Evolutionary conservation across 176 grass and related monocot genomes (phyloP).

Genomic region (Carex myosuroides): DNA sequence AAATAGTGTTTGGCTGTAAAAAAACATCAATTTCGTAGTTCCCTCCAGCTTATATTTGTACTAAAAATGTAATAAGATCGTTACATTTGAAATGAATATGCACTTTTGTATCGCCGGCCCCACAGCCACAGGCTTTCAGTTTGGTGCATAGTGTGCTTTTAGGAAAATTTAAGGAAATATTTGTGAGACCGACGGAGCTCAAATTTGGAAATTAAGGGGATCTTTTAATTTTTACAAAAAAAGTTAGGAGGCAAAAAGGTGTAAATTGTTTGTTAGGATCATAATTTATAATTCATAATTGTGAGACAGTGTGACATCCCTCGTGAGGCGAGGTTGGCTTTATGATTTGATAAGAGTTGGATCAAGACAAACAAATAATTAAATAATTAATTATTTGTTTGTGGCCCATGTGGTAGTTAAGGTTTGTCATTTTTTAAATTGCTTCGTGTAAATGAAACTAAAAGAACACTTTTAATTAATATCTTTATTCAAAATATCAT

Average conservation of each 20-base stretch:
- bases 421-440: not conserved
- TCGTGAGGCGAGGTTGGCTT: slow-evolving; percentile 22
- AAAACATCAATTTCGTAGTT: no score
- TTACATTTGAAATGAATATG: no score
- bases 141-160: not conserved
- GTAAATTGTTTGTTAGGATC: not conserved
- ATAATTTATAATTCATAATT: slow-evolving; percentile 14
- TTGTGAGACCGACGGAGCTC: not conserved
- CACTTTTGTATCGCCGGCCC: not conserved
- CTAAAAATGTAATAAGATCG: no score
- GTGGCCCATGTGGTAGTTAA: slow-evolving; percentile 23
- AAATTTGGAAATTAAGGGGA: not conserved
- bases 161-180: not conserved
- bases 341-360: not conserved
- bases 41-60: no score
- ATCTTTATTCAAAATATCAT: no score
- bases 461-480: no score
- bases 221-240: not conserved
- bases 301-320: slow-evolving; percentile 2
- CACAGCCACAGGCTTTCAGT: not conserved
- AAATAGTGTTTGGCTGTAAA: no score
- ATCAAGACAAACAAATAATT: slow-evolving; percentile 9
- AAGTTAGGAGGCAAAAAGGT: not conserved
- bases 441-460: not conserved
- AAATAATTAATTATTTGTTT: slow-evolving; percentile 7